A percentile compares a stretch with the other conserved stretches of the same genome.
Evolutionary conservation across 164 flowering plant species (phyloP).

Genomic region (Umbilicus rupestris): DNA sequence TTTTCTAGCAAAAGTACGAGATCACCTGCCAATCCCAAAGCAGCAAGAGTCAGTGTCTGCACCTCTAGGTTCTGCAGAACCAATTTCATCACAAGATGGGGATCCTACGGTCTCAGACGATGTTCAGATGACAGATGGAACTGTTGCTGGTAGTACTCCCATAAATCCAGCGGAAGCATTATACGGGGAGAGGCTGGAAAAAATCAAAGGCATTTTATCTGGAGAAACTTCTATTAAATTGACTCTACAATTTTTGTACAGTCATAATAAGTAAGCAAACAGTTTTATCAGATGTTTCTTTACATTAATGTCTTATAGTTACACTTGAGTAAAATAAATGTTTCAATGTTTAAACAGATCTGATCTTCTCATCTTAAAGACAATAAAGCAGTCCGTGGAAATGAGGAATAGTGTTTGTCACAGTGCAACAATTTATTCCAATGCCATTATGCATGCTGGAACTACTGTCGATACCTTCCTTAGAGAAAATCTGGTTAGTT

Average conservation of each 20-base stretch:
- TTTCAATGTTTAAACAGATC: slow-evolving; percentile 35
- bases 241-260: slow-evolving; percentile 73
- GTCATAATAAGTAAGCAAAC: slow-evolving; percentile 68
- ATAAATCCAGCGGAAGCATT: slow-evolving; percentile 40
- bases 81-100: slow-evolving; percentile 32
- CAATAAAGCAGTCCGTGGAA: slow-evolving; percentile 89
- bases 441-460: slow-evolving; percentile 99
- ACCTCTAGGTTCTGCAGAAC: slow-evolving; percentile 24
- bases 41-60: slow-evolving; percentile 24
- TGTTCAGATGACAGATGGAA: slow-evolving; percentile 54
- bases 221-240: slow-evolving; percentile 84
- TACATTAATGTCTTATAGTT: background rate
- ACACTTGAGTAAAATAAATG: background rate
- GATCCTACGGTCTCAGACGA: slow-evolving; percentile 37
- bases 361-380: slow-evolving; percentile 76
- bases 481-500: slow-evolving; percentile 70
- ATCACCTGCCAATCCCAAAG: slow-evolving; percentile 48
- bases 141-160: slow-evolving; percentile 23
- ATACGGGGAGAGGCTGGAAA: slow-evolving; percentile 59
- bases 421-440: slow-evolving; percentile 90
- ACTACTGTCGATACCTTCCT: slow-evolving; percentile 92
- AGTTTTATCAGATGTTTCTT: background rate
- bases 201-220: slow-evolving; percentile 66
- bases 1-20: slow-evolving; percentile 73
- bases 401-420: slow-evolving; percentile 95